Percentiles rank a stretch among this genome's conserved stretches.
Conservation (phyloP, 139 green algal species). For the Chlamydomonas sp. region DNA sequence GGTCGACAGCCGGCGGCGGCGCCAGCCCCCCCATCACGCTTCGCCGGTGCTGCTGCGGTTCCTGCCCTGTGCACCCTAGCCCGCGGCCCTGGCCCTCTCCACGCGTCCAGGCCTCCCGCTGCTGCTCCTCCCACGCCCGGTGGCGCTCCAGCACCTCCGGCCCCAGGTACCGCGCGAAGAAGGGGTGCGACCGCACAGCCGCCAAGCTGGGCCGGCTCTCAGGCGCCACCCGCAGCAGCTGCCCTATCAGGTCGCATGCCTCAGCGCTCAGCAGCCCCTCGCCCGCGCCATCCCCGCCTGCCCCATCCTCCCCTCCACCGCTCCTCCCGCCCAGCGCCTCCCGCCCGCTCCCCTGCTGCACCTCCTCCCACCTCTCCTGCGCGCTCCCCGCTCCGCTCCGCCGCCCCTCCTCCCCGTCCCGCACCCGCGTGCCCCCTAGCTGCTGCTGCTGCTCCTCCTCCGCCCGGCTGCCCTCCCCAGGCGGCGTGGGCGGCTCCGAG, state of each 20-base stretch:
- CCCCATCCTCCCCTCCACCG: no score
- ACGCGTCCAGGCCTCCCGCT: not conserved
- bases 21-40: not conserved
- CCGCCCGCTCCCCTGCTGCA: no score
- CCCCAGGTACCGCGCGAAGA: slow-evolving; percentile 5
- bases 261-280: not conserved
- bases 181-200: not conserved
- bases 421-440: no score
- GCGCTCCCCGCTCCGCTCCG: no score
- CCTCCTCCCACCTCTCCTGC: no score
- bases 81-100: no score
- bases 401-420: no score
- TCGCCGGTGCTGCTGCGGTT: not conserved
- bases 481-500: no score
- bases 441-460: no score
- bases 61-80: not conserved
- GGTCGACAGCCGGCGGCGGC: not conserved
- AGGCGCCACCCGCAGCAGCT: slow-evolving; percentile 24
- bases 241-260: not conserved
- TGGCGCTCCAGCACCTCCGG: not conserved
- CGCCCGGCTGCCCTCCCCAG: no score
- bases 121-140: not conserved
- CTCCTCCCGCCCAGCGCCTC: no score
- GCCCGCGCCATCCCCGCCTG: no score
- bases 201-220: not conserved